Evolutionary conservation across 2,329 filamentous ascomycete species (phyloP).

Genomic region (Blastomyces gilchristii): DNA sequence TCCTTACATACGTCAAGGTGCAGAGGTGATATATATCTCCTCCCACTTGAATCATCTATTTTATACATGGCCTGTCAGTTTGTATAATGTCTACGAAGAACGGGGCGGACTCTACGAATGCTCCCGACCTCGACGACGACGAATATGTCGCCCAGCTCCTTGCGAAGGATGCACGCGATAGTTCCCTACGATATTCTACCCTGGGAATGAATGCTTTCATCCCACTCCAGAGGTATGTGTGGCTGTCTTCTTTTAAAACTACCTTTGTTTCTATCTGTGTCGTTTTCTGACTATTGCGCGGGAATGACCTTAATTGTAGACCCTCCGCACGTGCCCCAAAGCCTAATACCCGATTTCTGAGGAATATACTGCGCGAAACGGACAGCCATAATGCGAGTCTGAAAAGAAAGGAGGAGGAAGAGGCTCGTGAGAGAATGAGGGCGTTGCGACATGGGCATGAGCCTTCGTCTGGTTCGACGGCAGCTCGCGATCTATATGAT

Average conservation of each 20-base stretch:
- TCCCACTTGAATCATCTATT: neutral
- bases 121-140: conserved; percentile 40
- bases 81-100: conserved; percentile 9
- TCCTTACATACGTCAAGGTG: neutral
- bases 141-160: conserved; percentile 74
- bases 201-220: conserved; percentile 61
- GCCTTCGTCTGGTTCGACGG: conserved; percentile 29
- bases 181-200: conserved; percentile 61
- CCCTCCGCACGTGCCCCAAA: conserved; percentile 61
- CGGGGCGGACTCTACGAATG: neutral
- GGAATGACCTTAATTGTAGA: conserved; percentile 32
- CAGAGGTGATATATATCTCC: neutral
- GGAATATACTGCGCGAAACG: conserved; percentile 78
- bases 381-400: conserved; percentile 82
- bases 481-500: conserved; percentile 16
- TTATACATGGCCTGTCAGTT: neutral
- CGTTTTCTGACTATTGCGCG: conserved; percentile 9
- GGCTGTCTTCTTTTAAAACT: neutral
- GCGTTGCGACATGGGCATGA: conserved; percentile 40
- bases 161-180: conserved; percentile 65
- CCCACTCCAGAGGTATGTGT: conserved; percentile 40
- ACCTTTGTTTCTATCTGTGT: neutral
- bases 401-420: conserved; percentile 70
- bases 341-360: conserved; percentile 83
- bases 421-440: conserved; percentile 61